These are phyloP conservation scores for Trypanosoma vivax DNA, from an alignment of 208 protist species.

Conservation along the genomic window DNA sequence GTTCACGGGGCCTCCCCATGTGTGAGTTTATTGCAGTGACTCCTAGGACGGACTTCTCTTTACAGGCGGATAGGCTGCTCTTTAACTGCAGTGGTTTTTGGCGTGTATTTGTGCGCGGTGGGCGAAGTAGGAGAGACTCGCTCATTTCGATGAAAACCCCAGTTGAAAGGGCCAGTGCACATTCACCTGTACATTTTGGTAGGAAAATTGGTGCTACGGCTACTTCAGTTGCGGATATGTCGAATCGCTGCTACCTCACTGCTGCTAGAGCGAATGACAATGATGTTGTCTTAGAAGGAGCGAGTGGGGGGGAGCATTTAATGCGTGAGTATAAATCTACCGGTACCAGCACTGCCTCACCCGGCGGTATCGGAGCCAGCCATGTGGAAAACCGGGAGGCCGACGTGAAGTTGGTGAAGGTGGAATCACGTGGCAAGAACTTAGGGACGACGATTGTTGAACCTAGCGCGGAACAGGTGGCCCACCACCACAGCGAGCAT, in stretches of 20 bases:
- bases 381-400: too few relatives aligned
- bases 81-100: conserved; percentile 43
- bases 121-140: neutral
- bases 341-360: too few relatives aligned
- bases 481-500: neutral
- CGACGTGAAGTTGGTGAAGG: too few relatives aligned
- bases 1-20: conserved; percentile 12
- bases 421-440: neutral
- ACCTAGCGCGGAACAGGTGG: neutral
- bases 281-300: too few relatives aligned
- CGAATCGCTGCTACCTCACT: too few relatives aligned
- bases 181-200: neutral
- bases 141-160: conserved; percentile 11
- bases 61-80: conserved; percentile 40
- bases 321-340: too few relatives aligned
- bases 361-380: too few relatives aligned
- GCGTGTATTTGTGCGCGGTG: conserved; percentile 2
- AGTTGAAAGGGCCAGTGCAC: neutral
- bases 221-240: neutral
- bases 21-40: conserved; percentile 39
- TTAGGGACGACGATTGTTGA: neutral
- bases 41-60: conserved; percentile 31
- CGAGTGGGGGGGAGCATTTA: too few relatives aligned
- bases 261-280: too few relatives aligned
- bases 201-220: neutral